These are phyloP conservation scores for Candida krabiensis DNA, from an alignment of 805 yeast genomes.

Conservation along the genomic window DNA sequence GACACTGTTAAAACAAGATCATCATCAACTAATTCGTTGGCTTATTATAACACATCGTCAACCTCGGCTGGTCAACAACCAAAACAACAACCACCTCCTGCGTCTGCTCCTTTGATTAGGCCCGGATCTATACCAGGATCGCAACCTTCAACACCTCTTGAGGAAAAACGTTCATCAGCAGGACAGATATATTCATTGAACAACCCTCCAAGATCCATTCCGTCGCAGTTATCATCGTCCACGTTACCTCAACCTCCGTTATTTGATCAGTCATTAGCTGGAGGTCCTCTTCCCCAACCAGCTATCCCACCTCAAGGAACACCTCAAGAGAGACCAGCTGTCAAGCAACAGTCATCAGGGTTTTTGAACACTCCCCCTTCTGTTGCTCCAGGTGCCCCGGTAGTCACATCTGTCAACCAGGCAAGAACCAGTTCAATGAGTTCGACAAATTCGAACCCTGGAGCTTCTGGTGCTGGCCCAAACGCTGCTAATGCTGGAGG, in stretches of 20 bases:
- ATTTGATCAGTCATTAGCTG: slow-evolving; percentile 4
- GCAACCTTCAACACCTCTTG: slow-evolving; percentile 15
- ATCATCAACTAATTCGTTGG: slow-evolving; percentile 15
- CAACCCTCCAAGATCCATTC: slow-evolving; percentile 31
- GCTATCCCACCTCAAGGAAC: slow-evolving; percentile 2
- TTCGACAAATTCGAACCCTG: slow-evolving; percentile 8
- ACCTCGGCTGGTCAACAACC: slow-evolving; percentile 3
- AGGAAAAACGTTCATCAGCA: slow-evolving; percentile 16
- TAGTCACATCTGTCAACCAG: no score
- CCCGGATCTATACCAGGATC: slow-evolving; percentile 15
- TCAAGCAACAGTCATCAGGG: slow-evolving; percentile 7
- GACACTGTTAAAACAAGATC: slow-evolving; percentile 21
- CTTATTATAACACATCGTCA: slow-evolving; percentile 4
- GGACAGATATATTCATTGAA: slow-evolving; percentile 22
- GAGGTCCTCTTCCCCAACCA: background rate
- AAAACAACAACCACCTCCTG: slow-evolving; percentile 1
- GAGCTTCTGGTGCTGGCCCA: background rate
- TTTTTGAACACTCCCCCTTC: slow-evolving; percentile 5
- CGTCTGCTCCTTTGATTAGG: slow-evolving; percentile 6
- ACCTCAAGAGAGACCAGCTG: slow-evolving; percentile 7
- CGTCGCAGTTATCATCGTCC: slow-evolving; percentile 13
- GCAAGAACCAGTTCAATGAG: slow-evolving; percentile 16
- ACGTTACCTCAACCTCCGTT: slow-evolving; percentile 11
- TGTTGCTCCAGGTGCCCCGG: background rate
- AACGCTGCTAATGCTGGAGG: slow-evolving; percentile 1